Evolutionary conservation across 164 flowering plant genomes (phyloP), one percentile per base, ranked within the genome.

Genomic region (Vitis amurensis): DNA sequence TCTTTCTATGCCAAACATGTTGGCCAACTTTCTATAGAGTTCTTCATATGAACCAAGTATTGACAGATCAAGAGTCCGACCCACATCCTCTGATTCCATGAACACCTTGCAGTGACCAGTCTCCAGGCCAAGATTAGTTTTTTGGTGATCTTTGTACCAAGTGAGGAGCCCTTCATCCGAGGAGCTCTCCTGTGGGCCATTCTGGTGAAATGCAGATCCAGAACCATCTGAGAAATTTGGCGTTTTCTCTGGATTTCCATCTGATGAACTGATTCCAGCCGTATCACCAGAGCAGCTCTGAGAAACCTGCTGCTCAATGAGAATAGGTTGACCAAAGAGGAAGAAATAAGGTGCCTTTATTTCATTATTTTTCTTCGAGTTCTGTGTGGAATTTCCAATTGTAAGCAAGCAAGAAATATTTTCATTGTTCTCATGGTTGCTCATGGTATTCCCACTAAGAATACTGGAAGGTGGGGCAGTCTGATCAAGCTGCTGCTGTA

Each of bases 101-200:
- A 87, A 85, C 7, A 85, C 88, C 68, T 84, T 86, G 77, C 89
- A 86, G 50, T 85, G 84, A 55, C 83, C 86, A 27, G 74, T 78
- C 71, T 85, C 87, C 57, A 79, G 56, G 50, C 73, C 71, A 37
- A 75, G 64, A 30, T 78, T 86, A 12, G 71, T 17, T 56, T 71
- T 76, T 29, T 61, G 75, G 51, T 52, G 70, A 66, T 76, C 79
- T 56, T 77, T 80, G 71, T 66, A 62, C 73, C 73, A 68, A 30
- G 79, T 37, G 44, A 37, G 76, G 29, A 72, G 61, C 49, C 71
- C 76, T 51, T 63, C 81, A 53, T 71, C 74, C 0, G 78, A 70
- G 52, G 79, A 76, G 61, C 63, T 73, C 16, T 76, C 81, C 17
- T 19, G 56, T 29, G 64, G 64, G 53, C 66, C 73, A 48, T 73